Base-by-base conservation (phyloP, 2,329 filamentous ascomycete genomes). In the Diaporthe australafricana region DNA sequence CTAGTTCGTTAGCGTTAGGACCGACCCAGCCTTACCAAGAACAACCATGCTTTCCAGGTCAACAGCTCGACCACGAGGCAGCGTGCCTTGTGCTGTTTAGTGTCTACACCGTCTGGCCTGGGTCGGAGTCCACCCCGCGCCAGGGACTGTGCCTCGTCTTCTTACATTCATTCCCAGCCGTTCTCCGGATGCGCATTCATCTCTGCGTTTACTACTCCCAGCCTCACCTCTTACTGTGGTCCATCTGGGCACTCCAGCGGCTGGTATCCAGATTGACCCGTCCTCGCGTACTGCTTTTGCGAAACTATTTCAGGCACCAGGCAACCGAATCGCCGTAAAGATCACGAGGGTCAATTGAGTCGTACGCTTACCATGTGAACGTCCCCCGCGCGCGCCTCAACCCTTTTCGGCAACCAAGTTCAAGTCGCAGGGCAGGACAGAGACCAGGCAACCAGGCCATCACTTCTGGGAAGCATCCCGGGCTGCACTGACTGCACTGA, bases 21-120 rank as follows among this genome's bases (percentile, higher is more conserved):
- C 60, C 60, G 6, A 22, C 60, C 60, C 42, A 63, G 60, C 60
- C 60, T 63, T 63, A 48, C 60, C 60, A 48, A 48, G 45, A 63
- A 35, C 60, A 63, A 63, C 42, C 57, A 47, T 32, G 53, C 53
- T 32, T 56, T 25, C n/a, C 27, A 25, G 32, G 55, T 38, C 55
- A 42, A 22, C 57, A 32, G 42, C 42, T 48, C 45, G 12, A 25
- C 57, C 57, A 48, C 42, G 42, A 63, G 27, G 57, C 42, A 63
- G 27, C 42, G 20, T 2, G 42, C 38, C 52, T 56, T 12, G 7
- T 40, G 6, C 38, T 35, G 32, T 35, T 17, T 5, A 62, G 11
- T 62, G 14, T 6, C 20, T 14, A 45, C 38, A 42, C 35, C 55
- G 12, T 20, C 35, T 42, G 42, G 35, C 57, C 40, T 30, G 57